phyloP scores from a whole-genome alignment of 1,284 basidiomycete species.

The Trametes sp. region DNA sequence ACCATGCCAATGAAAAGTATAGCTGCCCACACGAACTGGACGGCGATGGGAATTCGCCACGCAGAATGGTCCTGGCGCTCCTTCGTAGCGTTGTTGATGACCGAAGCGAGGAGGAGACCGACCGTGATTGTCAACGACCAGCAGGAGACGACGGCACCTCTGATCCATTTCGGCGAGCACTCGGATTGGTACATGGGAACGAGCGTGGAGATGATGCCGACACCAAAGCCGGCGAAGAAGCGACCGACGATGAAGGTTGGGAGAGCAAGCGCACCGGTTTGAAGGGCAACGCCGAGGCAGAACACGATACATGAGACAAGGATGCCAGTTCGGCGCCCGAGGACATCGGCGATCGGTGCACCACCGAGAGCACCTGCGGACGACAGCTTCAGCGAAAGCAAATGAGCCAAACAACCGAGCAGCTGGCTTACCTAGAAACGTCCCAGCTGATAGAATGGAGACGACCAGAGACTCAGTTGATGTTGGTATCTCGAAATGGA shows the following conservation, averaged over 20 bases:
- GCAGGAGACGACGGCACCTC: constrained; percentile 85
- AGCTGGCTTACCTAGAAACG: constrained; percentile 51
- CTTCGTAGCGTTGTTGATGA: constrained; percentile 82
- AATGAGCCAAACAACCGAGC: constrained; percentile 23
- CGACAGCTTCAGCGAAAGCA: background rate
- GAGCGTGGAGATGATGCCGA: constrained; percentile 73
- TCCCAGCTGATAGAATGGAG: constrained; percentile 55
- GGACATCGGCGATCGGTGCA: constrained; percentile 46
- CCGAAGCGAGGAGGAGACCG: constrained; percentile 78
- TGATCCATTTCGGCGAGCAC: constrained; percentile 43
- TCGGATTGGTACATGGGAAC: constrained; percentile 87
- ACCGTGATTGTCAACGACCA: constrained; percentile 89
- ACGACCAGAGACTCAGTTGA: constrained; percentile 46
- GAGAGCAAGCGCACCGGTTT: constrained; percentile 61
- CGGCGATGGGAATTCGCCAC: constrained; percentile 81
- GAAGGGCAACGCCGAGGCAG: constrained; percentile 70
- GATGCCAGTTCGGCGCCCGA: constrained; percentile 60
- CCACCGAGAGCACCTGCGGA: constrained; percentile 41
- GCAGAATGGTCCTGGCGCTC: constrained; percentile 61
- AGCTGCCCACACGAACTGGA: constrained; percentile 76
- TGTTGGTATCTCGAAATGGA: constrained; percentile 33
- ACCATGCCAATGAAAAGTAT: constrained; percentile 69
- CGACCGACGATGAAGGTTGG: constrained; percentile 78
- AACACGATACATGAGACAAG: constrained; percentile 67
- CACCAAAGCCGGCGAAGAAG: constrained; percentile 84